phyloP scores from a whole-genome alignment of 2,329 filamentous ascomycete genomes.

The Fusarium sp. region DNA sequence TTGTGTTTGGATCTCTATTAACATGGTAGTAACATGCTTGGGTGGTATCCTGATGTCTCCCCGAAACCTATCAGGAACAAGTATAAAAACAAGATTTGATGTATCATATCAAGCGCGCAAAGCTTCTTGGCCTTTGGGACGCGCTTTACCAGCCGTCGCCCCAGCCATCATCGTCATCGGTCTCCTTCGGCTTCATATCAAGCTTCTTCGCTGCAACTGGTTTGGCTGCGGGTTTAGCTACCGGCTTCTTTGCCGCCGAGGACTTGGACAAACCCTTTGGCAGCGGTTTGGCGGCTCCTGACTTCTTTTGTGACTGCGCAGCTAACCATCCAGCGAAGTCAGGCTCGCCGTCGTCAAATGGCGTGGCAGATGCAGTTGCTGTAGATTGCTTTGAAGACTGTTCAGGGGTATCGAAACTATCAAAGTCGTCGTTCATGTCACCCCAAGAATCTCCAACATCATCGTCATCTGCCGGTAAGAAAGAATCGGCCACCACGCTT shows the following conservation, averaged over 20 bases:
- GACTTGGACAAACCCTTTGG: constrained; percentile 86
- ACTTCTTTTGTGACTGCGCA: constrained; percentile 83
- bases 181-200: constrained; percentile 72
- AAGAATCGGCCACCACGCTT: constrained; percentile 59
- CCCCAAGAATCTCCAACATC: constrained; percentile 82
- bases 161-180: constrained; percentile 71
- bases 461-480: constrained; percentile 66
- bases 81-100: constrained; percentile 6
- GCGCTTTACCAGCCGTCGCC: constrained; percentile 69
- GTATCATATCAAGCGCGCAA: background rate
- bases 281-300: constrained; percentile 66
- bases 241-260: constrained; percentile 55
- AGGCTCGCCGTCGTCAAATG: constrained; percentile 88
- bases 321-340: constrained; percentile 97
- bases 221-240: constrained; percentile 57
- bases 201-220: constrained; percentile 71
- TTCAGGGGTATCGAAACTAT: constrained; percentile 54
- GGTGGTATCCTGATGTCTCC: constrained; percentile 38
- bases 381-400: constrained; percentile 35
- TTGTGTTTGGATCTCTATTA: constrained; percentile 23
- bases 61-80: constrained; percentile 11
- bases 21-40: constrained; percentile 15
- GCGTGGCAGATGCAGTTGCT: constrained; percentile 54
- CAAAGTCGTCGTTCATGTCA: constrained; percentile 67
- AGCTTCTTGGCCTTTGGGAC: background rate